Evolutionary conservation across 2,329 filamentous ascomycete genomes (phyloP), one percentile per base, ranked within the genome.

Genomic region (Diaporthe sp.): DNA sequence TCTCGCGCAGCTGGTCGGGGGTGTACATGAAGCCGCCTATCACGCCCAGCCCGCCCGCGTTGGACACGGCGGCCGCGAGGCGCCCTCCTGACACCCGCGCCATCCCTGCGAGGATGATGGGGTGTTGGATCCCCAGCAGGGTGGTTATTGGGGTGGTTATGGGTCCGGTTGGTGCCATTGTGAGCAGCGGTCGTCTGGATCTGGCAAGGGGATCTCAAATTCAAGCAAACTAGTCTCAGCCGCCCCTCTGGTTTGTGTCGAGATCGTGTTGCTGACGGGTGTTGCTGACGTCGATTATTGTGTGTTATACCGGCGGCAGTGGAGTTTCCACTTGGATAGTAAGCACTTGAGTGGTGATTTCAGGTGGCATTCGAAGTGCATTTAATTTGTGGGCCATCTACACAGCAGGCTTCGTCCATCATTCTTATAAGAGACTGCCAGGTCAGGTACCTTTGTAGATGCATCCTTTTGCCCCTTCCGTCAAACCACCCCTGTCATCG

Each of bases 71-170:
- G 4, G 95, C 95, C 10, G 94, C 95, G 61, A 97, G 92, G 25
- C 88, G 88, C 0, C 93, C 94, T 75, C 93, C 92, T 0, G 94
- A 96, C 13, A 94, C 94, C 76, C 94, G 91, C 2, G 96, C 96
- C 96, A 98, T 98, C 79, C 96, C 96, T 44, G 96, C 96, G 27
- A 98, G 94, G 78, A 98, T 87, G 83, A 98, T 92, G 53, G 96
- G 96, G 85, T 98, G 95, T 78, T 92, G 87, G 84, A 98, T 98
- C 32, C 91, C 90, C 70, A 98, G 90, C 69, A 98, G 92, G 71
- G 87, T 87, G 77, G 93, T 96, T 50, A 97, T 89, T 2, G 94
- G 94, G 15, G 95, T 97, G 74, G 90, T 90, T 79, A 97, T 92
- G 75, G 91, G 87, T 61, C 86, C 86, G 61, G 81, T 73, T 27